These are phyloP conservation scores for Pichia sp. DNA, from an alignment of 1,139 yeast genomes.

Conservation along the genomic window DNA sequence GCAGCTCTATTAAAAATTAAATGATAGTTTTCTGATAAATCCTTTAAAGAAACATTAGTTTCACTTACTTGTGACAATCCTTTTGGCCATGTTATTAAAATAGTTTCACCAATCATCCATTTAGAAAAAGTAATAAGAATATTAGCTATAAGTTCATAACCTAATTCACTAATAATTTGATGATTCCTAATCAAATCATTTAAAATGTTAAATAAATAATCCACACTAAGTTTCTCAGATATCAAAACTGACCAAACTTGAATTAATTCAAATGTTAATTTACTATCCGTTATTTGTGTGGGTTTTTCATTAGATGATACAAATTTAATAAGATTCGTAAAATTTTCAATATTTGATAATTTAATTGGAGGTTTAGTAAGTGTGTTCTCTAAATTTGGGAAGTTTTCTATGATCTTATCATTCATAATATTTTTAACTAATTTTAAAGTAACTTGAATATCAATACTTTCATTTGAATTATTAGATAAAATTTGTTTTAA, in stretches of 20 bases:
- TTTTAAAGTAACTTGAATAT: conserved; percentile 17
- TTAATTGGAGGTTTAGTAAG: neutral
- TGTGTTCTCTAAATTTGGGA: conserved; percentile 3
- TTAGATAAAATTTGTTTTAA: conserved; percentile 19
- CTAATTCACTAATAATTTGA: conserved; percentile 4
- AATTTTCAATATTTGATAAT: neutral
- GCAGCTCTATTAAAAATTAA: conserved; percentile 7
- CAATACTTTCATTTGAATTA: conserved; percentile 20
- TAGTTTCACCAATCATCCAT: conserved; percentile 14
- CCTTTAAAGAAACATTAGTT: conserved; percentile 15
- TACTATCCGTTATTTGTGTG: neutral
- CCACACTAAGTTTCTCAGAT: conserved; percentile 5
- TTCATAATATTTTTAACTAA: conserved; percentile 18
- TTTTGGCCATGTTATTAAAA: conserved; percentile 7
- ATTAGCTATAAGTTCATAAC: conserved; percentile 10
- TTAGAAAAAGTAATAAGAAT: conserved; percentile 19
- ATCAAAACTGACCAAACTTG: conserved; percentile 8
- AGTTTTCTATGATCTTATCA: conserved; percentile 12
- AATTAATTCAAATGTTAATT: conserved; percentile 8
- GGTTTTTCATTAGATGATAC: conserved; percentile 1
- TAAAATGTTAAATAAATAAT: conserved; percentile 9
- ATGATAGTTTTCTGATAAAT: conserved; percentile 10
- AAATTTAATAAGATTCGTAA: conserved; percentile 3
- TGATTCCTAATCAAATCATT: neutral
- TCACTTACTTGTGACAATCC: conserved; percentile 7